Evolutionary conservation across 352 stramenopile genomes (phyloP).

Genomic region (Phytophthora ohioensis): DNA sequence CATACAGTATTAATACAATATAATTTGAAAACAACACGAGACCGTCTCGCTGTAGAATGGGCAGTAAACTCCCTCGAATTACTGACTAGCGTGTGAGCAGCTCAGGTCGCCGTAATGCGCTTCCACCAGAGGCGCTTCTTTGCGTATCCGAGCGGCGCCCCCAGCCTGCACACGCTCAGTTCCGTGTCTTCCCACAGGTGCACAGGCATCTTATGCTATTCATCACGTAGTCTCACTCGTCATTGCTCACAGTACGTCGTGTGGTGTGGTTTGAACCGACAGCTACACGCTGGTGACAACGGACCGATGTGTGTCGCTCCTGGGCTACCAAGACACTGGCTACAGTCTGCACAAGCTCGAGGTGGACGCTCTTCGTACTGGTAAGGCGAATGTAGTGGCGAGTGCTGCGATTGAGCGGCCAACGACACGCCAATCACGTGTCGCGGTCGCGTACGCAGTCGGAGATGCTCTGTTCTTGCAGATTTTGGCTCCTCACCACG

Average conservation of each 20-base stretch:
- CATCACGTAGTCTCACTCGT: not conserved
- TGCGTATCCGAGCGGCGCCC: constrained; percentile 60
- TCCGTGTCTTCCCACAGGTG: constrained; percentile 48
- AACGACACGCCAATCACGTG: constrained; percentile 27
- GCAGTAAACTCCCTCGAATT: constrained; percentile 16
- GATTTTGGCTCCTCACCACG: constrained; percentile 25
- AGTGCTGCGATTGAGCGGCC: constrained; percentile 57
- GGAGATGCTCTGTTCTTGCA: constrained; percentile 47
- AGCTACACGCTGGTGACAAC: constrained; percentile 79
- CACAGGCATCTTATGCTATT: not conserved
- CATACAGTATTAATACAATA: no score
- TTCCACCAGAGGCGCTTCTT: constrained; percentile 79
- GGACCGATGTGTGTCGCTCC: constrained; percentile 60
- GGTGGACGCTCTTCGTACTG: constrained; percentile 36
- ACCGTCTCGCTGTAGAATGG: not conserved
- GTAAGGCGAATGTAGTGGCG: constrained; percentile 50
- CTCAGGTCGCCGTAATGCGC: constrained; percentile 26
- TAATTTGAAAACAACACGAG: no score
- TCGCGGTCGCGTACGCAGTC: constrained; percentile 64
- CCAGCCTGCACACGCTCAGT: constrained; percentile 65
- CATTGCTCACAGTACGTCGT: not conserved
- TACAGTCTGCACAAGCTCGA: constrained; percentile 55
- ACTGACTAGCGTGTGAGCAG: constrained; percentile 6
- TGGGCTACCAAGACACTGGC: constrained; percentile 44
- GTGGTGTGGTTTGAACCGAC: not conserved